Evolutionary conservation across 176 grass and related monocot genomes (phyloP), one percentile per base, ranked within the genome.

Genomic region (Musa acuminata): DNA sequence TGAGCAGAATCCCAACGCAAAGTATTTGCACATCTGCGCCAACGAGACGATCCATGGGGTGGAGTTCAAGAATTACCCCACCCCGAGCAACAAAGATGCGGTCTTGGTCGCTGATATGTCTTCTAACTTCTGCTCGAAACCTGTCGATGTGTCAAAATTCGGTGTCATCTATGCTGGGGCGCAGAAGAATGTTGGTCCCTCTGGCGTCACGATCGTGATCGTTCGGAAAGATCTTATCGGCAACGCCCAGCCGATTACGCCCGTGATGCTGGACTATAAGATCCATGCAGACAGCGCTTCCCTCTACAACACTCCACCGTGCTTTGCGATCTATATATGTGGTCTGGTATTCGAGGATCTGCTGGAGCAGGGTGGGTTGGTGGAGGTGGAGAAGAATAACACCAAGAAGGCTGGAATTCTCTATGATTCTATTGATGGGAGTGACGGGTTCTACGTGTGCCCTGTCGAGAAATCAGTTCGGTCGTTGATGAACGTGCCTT

Each of bases 101-200:
- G 19, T 99, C 85, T 86, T 99, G 58, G 86, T 99, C 24, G 95
- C 95, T 60, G 95, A 99, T 79, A 99, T 99, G 95, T 99, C 95
- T 52, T 99, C 95, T 43, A 99, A 99, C 80, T 99, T 99, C 91
- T 99, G 95, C 82, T 99, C 95, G 72, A 99, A 99, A 78, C 91
- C 95, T 16, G 95, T 99, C 2, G 88, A 99, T 55, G 90, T 94
- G 19, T 91, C 95, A 60, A 85, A 84, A 1, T 94, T 99, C 72
- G 95, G 90, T 8, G 19, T 91, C 78, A 99, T 99, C 87, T 99
- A 99, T 72, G 95, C 95, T 0, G 95, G 95, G 17, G 95, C 90
- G 74, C 95, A 99, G 88, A 99, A 99, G 84, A 94, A 99, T 69
- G 86, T 99, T 54, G 95, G 95, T 1, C 95, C 95, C 1, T 94